A percentile compares a stretch with the other conserved stretches of the same genome.
phyloP scores from a whole-genome alignment of 2,329 filamentous ascomycete genomes.

The Colletotrichum cordylinicola region DNA sequence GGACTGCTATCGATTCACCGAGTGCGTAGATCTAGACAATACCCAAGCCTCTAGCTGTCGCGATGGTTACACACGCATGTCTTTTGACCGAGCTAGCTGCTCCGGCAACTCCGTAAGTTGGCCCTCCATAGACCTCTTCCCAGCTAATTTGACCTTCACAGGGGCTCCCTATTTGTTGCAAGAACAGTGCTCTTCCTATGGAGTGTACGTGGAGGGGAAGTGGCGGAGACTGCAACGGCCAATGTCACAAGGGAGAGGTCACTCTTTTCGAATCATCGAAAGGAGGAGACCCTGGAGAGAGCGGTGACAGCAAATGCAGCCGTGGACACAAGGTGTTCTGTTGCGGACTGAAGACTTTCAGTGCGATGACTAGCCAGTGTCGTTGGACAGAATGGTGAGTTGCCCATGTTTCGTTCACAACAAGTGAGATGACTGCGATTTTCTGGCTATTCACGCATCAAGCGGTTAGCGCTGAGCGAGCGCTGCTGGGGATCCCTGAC shows the following conservation, averaged over 20 bases:
- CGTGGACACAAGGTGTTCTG: constrained; percentile 20
- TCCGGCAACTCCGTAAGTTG: not conserved
- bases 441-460: too few species aligned
- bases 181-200: not conserved
- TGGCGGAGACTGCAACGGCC: constrained; percentile 17
- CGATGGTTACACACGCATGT: not conserved
- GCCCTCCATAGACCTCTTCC: not conserved
- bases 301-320: not conserved
- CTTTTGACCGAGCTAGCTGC: not conserved
- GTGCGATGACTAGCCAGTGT: not conserved
- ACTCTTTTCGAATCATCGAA: constrained; percentile 5
- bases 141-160: not conserved
- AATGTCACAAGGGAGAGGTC: constrained; percentile 18
- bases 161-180: not conserved
- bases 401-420: not conserved
- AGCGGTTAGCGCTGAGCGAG: too few species aligned
- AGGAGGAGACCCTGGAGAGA: not conserved
- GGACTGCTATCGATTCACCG: not conserved
- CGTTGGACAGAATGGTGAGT: constrained; percentile 9
- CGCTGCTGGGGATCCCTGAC: too few species aligned
- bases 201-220: constrained; percentile 17
- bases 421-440: too few species aligned
- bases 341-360: constrained; percentile 1
- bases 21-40: not conserved
- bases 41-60: not conserved